Evolutionary conservation across 345 rosid species (phyloP).

Genomic region (Carallia brachiata): DNA sequence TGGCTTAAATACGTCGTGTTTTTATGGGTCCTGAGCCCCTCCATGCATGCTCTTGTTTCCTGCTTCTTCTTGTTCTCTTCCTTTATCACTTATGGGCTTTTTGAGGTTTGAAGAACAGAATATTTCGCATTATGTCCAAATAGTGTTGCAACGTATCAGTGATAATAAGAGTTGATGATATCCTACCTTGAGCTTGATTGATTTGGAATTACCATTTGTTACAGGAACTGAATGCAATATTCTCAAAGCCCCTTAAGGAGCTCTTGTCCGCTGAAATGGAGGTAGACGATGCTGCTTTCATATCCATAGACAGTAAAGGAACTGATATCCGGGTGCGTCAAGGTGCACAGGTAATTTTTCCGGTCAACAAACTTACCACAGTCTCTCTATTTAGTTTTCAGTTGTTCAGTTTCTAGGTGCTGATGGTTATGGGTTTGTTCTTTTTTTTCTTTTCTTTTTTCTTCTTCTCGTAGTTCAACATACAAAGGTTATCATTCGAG

Average conservation of each 20-base stretch:
- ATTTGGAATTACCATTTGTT: conserved; percentile 2
- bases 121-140: too few relatives aligned
- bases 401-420: neutral
- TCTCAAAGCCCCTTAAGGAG: conserved; percentile 79
- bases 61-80: too few relatives aligned
- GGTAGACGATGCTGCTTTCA: conserved; percentile 91
- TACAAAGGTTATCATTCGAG: conserved; percentile 88
- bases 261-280: conserved; percentile 62
- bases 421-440: neutral
- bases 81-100: too few relatives aligned
- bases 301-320: conserved; percentile 96
- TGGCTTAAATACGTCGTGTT: too few relatives aligned
- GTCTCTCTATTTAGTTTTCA: neutral
- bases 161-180: neutral
- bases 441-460: conserved; percentile 5
- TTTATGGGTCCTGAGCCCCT: too few relatives aligned
- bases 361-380: neutral
- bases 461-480: conserved; percentile 50
- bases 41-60: too few relatives aligned
- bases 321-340: conserved; percentile 90
- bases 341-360: conserved; percentile 78
- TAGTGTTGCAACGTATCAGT: neutral
- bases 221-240: conserved; percentile 81
- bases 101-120: too few relatives aligned
- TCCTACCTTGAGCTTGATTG: conserved; percentile 2